Base-by-base conservation (phyloP, 1,284 basidiomycete genomes). In the Naganishia cerealis region DNA sequence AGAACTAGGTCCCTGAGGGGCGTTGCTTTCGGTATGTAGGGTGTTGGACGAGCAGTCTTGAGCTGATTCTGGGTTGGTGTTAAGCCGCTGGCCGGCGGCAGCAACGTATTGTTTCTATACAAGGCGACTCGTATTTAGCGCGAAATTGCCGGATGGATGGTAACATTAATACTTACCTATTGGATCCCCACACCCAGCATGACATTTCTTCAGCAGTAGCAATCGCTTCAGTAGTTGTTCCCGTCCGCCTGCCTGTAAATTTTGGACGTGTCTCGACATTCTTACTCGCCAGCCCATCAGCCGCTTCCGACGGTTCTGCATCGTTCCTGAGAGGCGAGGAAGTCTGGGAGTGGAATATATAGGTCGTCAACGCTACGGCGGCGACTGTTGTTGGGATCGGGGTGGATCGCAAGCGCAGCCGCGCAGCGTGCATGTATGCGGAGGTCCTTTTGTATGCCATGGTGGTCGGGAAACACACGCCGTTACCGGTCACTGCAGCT, bases 1-100 rank as follows among this genome's bases (percentile, higher is more conserved):
- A 94, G 79, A 7, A 85, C 87, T 38, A 94, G 77, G 78, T 94
- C 91, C 21, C 90, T 85, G 33, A 94, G 81, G 1, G 91, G 75
- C 83, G 80, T 79, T n/a, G 74, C 57, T 13, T 77, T 75, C 13
- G 57, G 63, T 39, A 81, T 76, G 73, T 13, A 71, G 33, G 77
- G 73, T 15, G 75, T 72, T 4, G 78, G 77, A 18, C 72, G 72
- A n/a, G 73, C 68, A 2, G 67, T 54, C 54, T 71, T 72, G 52
- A 74, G 55, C 26, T 67, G 59, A 3, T 65, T 26, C 70, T 78
- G 75, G 10, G 38, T 29, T 18, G 61, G 26, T 12, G 33, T 48
- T 15, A 48, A 40, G 13, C 50, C 59, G 9, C 26, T 43, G 12
- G 40, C 18, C 12, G 56, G 53, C 15, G 77, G 74, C 1, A 70